Conservation (phyloP, 139 green algal genomes). For the Chlamydomonas sphaeroides region DNA sequence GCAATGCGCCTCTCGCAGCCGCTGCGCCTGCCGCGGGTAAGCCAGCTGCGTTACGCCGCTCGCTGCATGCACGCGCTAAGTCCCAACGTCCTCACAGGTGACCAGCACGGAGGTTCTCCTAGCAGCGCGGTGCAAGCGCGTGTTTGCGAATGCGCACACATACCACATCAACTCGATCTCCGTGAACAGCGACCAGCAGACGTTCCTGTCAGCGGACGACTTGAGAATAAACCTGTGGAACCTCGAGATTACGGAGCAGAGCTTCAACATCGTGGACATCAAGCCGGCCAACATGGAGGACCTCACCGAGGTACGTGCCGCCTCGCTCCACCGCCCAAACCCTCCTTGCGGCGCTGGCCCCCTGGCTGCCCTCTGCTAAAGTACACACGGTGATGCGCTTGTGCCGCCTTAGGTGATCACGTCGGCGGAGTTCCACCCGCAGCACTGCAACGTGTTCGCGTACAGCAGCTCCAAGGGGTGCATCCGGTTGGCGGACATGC, state of each 20-base stretch:
- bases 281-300: slow-evolving; percentile 99
- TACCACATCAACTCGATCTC: slow-evolving; percentile 99
- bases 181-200: slow-evolving; percentile 90
- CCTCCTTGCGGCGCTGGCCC: no score
- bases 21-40: slow-evolving; percentile 28
- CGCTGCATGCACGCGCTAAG: no score
- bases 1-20: slow-evolving; percentile 22
- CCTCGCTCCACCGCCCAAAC: no score
- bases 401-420: slow-evolving; percentile 96
- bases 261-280: slow-evolving; percentile 99
- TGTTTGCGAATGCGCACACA: slow-evolving; percentile 94
- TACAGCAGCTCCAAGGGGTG: slow-evolving; percentile 96
- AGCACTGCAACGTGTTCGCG: slow-evolving; percentile 90
- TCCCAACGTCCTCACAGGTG: slow-evolving; percentile 46
- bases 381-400: no score
- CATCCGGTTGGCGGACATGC: slow-evolving; percentile 96
- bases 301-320: slow-evolving; percentile 90
- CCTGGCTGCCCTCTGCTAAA: no score
- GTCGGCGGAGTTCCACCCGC: slow-evolving; percentile 92
- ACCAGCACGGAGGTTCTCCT: slow-evolving; percentile 63
- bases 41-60: no score
- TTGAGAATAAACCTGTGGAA: slow-evolving; percentile 97
- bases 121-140: slow-evolving; percentile 68
- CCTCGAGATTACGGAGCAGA: slow-evolving; percentile 88
- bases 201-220: slow-evolving; percentile 96